phyloP scores from a whole-genome alignment of 208 protist species.

The Leishmania guyanensis region DNA sequence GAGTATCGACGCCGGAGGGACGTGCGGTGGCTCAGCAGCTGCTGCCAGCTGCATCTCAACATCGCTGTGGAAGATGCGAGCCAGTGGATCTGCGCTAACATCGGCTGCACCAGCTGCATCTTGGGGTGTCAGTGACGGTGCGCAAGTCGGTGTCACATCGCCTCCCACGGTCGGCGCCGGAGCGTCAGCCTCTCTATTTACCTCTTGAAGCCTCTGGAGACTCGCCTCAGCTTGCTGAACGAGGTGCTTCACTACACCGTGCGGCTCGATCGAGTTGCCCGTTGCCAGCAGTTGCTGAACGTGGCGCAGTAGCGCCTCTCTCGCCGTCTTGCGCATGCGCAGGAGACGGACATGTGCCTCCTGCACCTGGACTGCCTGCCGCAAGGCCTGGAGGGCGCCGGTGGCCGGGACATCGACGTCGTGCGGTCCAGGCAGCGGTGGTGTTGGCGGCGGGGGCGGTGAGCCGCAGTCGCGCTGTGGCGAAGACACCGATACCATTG shows the following conservation, averaged over 20 bases:
- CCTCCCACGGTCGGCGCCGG: background rate
- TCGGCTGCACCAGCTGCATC: background rate
- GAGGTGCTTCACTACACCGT: background rate
- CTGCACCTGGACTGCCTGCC: constrained; percentile 29
- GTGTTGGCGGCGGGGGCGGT: background rate
- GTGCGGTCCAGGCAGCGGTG: background rate
- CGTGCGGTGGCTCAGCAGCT: constrained; percentile 5
- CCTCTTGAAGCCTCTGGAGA: constrained; percentile 2
- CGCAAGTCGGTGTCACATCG: background rate
- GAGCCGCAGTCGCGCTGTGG: background rate
- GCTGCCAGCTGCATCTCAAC: constrained; percentile 28
- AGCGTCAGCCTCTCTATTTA: background rate
- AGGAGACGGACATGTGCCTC: constrained; percentile 35
- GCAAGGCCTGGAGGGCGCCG: constrained; percentile 16
- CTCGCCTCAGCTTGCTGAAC: constrained; percentile 25
- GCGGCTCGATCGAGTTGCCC: constrained; percentile 13
- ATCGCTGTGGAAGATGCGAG: constrained; percentile 18
- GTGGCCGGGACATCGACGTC: background rate
- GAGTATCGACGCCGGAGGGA: background rate
- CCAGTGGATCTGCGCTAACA: constrained; percentile 3
- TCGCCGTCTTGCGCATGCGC: constrained; percentile 24
- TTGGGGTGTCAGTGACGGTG: background rate
- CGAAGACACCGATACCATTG: constrained; percentile 10
- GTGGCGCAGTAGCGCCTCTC: constrained; percentile 24
- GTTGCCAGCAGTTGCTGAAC: constrained; percentile 21